Conservation (phyloP, 1,284 basidiomycete species). For the Coniophora puteana region DNA sequence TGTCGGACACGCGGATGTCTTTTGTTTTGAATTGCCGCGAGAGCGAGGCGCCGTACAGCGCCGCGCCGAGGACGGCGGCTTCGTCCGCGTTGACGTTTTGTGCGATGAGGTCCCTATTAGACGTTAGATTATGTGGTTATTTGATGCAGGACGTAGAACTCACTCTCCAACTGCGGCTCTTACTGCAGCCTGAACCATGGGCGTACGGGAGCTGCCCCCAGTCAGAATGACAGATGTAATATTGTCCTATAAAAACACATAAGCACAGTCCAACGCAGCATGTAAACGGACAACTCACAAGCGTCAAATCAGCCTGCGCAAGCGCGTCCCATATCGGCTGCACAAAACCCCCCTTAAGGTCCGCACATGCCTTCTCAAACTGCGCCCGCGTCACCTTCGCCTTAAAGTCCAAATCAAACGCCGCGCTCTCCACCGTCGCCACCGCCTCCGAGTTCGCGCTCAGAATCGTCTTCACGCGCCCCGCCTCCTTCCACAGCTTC, state of each 20-base stretch:
- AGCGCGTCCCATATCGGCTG: conserved; percentile 81
- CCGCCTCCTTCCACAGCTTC: conserved; percentile 92
- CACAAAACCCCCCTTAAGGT: conserved; percentile 61
- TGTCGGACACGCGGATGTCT: conserved; percentile 83
- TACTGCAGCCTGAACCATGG: conserved; percentile 86
- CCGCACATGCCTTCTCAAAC: conserved; percentile 72
- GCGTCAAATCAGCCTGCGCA: conserved; percentile 58
- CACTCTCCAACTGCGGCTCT: conserved; percentile 74
- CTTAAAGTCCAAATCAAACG: conserved; percentile 90
- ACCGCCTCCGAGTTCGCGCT: conserved; percentile 87
- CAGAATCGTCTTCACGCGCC: conserved; percentile 87
- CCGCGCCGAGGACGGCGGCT: conserved; percentile 92
- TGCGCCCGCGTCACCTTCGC: conserved; percentile 71
- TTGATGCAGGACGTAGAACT: conserved; percentile 21
- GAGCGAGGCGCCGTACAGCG: conserved; percentile 87
- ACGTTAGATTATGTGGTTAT: conserved; percentile 10
- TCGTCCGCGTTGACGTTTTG: conserved; percentile 98
- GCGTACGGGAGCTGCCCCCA: conserved; percentile 87
- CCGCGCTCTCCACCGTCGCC: conserved; percentile 81
- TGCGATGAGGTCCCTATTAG: conserved; percentile 70
- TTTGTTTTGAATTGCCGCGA: conserved; percentile 96
- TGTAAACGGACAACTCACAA: conserved; percentile 36
- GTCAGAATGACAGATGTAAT: conserved; percentile 89
- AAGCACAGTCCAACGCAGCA: conserved; percentile 7
- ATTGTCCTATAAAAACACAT: conserved; percentile 44